Evolutionary conservation across 768 basidiomycete genomes (phyloP).

Genomic region (Suillus discolor): DNA sequence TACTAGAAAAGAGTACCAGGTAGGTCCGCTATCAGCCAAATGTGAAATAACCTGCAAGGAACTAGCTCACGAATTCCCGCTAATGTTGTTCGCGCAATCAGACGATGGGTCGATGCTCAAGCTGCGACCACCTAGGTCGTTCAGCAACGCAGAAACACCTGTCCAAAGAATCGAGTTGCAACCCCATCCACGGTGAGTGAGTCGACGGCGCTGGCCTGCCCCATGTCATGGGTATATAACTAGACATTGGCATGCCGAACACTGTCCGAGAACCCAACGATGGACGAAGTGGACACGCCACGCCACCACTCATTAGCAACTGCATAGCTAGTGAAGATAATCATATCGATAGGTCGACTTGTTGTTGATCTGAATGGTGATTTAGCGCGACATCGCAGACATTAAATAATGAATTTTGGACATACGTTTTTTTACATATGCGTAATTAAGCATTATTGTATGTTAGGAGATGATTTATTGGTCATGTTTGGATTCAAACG

Average conservation of each 20-base stretch:
- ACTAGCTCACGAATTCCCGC: conserved; percentile 2
- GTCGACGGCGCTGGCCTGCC: neutral
- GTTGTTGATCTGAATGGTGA: neutral
- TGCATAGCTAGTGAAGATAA: conserved; percentile 21
- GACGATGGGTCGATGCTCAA: neutral
- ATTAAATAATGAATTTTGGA: neutral
- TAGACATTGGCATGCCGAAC: neutral
- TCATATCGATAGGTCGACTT: conserved; percentile 17
- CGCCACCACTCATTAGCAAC: conserved; percentile 32
- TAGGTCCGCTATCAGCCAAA: neutral
- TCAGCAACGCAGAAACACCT: neutral
- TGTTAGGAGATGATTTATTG: neutral
- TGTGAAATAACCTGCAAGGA: neutral
- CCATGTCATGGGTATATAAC: neutral
- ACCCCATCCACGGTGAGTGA: neutral
- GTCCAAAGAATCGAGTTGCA: neutral
- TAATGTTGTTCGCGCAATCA: neutral
- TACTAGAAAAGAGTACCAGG: too few relatives aligned
- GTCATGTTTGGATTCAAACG: neutral
- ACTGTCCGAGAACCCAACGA: neutral
- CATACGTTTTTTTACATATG: neutral
- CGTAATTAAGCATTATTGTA: neutral
- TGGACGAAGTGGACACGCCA: conserved; percentile 13
- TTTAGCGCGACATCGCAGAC: neutral
- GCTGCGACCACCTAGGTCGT: neutral